A percentile compares a stretch with the other conserved stretches of the same genome.
phyloP scores from a whole-genome alignment of 306 rosid genomes.

The Vigna radiata region DNA sequence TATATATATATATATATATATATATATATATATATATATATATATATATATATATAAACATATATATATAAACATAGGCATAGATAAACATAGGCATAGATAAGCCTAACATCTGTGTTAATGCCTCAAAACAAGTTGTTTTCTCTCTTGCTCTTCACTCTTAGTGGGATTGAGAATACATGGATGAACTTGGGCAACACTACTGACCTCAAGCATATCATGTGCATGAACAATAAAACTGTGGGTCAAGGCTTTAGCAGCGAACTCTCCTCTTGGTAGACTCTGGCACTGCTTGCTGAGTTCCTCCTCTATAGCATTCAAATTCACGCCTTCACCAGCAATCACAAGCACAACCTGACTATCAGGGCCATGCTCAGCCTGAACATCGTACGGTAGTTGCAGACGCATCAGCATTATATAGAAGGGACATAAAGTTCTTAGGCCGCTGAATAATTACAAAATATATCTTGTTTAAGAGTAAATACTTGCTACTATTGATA shows the following conservation, averaged over 20 bases:
- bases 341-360: slow-evolving; percentile 96
- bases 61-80: too few relatives aligned
- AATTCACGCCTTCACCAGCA: slow-evolving; percentile 74
- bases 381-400: slow-evolving; percentile 46
- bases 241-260: slow-evolving; percentile 82
- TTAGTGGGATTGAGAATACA: slow-evolving; percentile 2
- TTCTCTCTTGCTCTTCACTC: slow-evolving; percentile 10
- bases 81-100: background rate
- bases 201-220: slow-evolving; percentile 83
- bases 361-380: slow-evolving; percentile 99
- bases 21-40: too few relatives aligned
- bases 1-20: too few relatives aligned
- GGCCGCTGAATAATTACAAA: background rate
- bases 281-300: slow-evolving; percentile 73
- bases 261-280: slow-evolving; percentile 89
- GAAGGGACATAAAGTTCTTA: slow-evolving; percentile 15
- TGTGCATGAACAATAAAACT: slow-evolving; percentile 77
- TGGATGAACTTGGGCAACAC: slow-evolving; percentile 8
- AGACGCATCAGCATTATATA: slow-evolving; percentile 18
- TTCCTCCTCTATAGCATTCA: slow-evolving; percentile 76
- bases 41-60: too few relatives aligned
- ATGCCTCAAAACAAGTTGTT: background rate
- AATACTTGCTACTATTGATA: background rate
- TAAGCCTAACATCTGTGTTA: background rate
- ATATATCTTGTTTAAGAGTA: background rate